Evolutionary conservation across 257 asterid genomes (phyloP).

Genomic region (Fraxinus americana): DNA sequence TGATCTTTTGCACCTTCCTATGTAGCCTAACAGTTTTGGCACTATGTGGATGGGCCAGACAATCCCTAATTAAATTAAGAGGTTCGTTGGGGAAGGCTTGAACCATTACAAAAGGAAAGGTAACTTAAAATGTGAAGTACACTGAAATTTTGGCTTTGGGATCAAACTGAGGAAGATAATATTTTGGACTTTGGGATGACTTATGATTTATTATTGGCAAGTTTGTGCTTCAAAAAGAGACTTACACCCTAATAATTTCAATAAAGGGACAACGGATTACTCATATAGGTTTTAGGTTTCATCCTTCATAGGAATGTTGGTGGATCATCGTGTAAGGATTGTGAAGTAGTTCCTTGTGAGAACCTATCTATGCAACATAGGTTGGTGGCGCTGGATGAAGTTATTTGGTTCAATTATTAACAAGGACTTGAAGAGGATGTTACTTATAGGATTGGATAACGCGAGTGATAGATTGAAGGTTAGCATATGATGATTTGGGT

Average conservation of each 20-base stretch:
- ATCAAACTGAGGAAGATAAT: neutral
- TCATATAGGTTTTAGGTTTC: neutral
- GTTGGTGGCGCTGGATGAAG: neutral
- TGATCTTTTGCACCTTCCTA: neutral
- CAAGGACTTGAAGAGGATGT: neutral
- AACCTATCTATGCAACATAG: neutral
- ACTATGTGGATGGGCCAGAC: neutral
- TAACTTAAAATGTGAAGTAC: neutral
- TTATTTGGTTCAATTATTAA: slow-evolving; percentile 1
- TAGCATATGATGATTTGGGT: neutral
- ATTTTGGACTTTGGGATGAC: too few relatives aligned
- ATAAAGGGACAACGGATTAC: neutral
- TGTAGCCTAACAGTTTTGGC: neutral
- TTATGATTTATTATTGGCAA: neutral
- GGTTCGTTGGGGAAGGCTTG: neutral
- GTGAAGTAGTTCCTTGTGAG: neutral
- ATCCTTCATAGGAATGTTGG: neutral
- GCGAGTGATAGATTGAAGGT: neutral
- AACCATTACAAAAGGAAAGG: neutral
- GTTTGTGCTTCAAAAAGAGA: neutral
- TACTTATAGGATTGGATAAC: neutral
- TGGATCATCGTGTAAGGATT: neutral
- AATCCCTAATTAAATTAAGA: neutral
- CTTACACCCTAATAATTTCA: neutral
- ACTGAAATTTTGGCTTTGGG: neutral